A percentile compares a stretch with the other conserved stretches of the same genome.
Conservation (phyloP, 148 eudicot species). For the Amaranthus cruentus region DNA sequence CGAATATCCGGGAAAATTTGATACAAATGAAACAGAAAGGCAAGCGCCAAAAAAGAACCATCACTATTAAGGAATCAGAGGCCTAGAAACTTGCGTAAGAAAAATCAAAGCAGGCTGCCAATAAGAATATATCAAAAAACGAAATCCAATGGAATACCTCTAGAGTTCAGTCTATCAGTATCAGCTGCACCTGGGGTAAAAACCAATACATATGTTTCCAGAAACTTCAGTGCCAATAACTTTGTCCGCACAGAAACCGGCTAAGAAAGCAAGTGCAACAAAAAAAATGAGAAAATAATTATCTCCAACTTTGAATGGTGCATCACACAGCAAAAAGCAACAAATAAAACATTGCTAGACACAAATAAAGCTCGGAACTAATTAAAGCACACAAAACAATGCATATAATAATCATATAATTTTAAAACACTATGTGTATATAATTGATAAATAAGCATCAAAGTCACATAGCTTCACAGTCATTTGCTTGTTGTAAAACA, state of each 20-base stretch:
- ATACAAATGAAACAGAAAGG: not conserved
- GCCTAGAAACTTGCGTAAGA: not conserved
- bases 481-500: not conserved
- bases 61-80: not conserved
- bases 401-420: not conserved
- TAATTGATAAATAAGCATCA: not conserved
- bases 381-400: not conserved
- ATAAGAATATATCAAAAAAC: not conserved
- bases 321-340: not conserved
- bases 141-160: conserved; percentile 44
- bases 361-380: not conserved
- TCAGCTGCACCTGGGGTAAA: conserved; percentile 54
- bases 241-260: conserved; percentile 52
- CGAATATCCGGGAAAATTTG: not conserved
- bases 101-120: conserved; percentile 2
- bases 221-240: conserved; percentile 76
- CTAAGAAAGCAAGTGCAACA: conserved; percentile 36
- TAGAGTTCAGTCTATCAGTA: conserved; percentile 40
- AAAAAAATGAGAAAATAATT: not conserved
- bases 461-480: not conserved
- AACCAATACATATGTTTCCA: conserved; percentile 64
- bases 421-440: not conserved
- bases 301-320: not conserved
- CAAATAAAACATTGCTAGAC: not conserved
- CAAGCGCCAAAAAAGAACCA: not conserved